phyloP scores from a whole-genome alignment of 2,329 filamentous ascomycete genomes.

The Pseudogymnoascus sp. region DNA sequence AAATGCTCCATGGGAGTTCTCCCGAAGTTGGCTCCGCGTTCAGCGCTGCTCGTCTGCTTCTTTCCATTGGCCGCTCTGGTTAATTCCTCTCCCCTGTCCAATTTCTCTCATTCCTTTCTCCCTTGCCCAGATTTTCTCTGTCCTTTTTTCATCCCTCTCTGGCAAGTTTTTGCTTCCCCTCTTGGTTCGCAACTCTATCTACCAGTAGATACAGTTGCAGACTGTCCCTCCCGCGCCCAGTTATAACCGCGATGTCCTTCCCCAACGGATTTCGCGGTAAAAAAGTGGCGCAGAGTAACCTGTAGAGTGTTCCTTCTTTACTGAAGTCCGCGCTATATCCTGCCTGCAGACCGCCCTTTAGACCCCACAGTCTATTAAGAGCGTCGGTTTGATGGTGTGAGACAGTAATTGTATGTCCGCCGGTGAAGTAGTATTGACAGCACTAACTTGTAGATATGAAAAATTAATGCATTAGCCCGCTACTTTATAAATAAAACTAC shows the following conservation, averaged over 20 bases:
- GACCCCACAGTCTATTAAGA: conserved; percentile 49
- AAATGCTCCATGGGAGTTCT: conserved; percentile 68
- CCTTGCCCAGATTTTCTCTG: not conserved
- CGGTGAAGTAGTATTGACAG: not conserved
- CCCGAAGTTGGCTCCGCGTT: conserved; percentile 47
- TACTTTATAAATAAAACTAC: conserved; percentile 4
- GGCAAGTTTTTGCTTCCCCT: not conserved
- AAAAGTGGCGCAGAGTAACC: conserved; percentile 81
- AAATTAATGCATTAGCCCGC: not conserved
- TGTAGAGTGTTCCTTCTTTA: conserved; percentile 33
- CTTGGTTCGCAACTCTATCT: not conserved
- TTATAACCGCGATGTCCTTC: conserved; percentile 81
- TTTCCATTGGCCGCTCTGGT: not conserved
- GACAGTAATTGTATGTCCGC: conserved; percentile 40
- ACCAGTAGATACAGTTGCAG: not conserved
- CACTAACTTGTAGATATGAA: not conserved
- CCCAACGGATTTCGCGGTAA: conserved; percentile 77
- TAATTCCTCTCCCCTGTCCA: not conserved
- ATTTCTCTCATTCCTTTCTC: not conserved
- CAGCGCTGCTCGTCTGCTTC: conserved; percentile 13
- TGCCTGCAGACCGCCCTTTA: conserved; percentile 72
- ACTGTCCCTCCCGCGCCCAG: conserved; percentile 47
- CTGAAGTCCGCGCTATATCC: conserved; percentile 43
- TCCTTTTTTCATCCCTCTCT: not conserved
- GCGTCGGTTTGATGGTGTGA: conserved; percentile 79